phyloP scores from a whole-genome alignment of 139 green algal species.

The Yamagishiella unicocca region DNA sequence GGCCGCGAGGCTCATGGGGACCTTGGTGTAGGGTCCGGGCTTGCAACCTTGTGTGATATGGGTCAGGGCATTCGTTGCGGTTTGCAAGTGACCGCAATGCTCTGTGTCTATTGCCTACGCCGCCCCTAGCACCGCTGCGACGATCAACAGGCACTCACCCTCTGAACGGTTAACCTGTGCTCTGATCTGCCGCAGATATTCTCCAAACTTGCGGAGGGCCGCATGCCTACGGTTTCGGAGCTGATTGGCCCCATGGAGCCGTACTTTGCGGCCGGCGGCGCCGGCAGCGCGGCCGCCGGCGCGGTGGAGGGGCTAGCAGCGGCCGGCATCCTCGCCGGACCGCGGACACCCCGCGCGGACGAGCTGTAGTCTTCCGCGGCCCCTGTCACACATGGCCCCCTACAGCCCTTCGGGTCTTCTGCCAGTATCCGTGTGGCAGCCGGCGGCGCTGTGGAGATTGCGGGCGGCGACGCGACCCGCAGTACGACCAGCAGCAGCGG shows the following conservation, averaged over 20 bases:
- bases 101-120: neutral
- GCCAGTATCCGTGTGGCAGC: too few species aligned
- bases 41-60: too few species aligned
- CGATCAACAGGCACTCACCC: neutral
- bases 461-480: too few species aligned
- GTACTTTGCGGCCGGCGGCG: neutral
- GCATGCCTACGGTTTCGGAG: conserved; percentile 68
- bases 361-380: neutral
- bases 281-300: neutral
- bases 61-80: too few species aligned
- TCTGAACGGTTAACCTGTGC: neutral
- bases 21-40: too few species aligned
- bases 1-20: too few species aligned
- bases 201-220: conserved; percentile 66
- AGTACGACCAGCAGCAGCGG: too few species aligned
- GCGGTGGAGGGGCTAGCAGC: neutral
- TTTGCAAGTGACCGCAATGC: too few species aligned
- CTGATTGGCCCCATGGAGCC: conserved; percentile 57
- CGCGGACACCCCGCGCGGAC: too few species aligned
- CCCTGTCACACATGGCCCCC: too few species aligned
- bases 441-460: too few species aligned
- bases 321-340: neutral
- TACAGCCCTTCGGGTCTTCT: too few species aligned
- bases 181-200: conserved; percentile 54
- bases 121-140: neutral